Percentiles rank a stretch among this genome's conserved stretches.
Evolutionary conservation across 1,284 basidiomycete genomes (phyloP).

Genomic region (Marasmius sp.): DNA sequence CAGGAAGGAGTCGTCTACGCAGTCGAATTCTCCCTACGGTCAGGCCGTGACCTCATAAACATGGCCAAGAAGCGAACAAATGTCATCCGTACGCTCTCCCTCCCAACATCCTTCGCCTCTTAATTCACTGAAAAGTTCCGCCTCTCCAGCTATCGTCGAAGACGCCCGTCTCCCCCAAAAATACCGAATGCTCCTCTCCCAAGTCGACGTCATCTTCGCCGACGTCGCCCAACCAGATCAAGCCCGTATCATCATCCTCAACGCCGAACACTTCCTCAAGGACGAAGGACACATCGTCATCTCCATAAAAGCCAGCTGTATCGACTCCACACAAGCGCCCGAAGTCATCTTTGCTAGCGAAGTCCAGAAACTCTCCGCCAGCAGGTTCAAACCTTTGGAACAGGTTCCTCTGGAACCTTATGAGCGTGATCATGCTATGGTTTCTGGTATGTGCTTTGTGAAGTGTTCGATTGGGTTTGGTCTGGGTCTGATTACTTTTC

Average conservation of each 20-base stretch:
- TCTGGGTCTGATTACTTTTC: background rate
- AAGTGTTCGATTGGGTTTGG: background rate
- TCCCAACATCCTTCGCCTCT: too few species aligned
- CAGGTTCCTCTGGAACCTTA: slow-evolving; percentile 90
- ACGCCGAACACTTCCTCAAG: slow-evolving; percentile 97
- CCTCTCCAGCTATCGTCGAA: slow-evolving; percentile 85
- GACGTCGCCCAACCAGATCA: slow-evolving; percentile 99
- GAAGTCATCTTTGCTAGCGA: slow-evolving; percentile 91
- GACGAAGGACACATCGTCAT: slow-evolving; percentile 92
- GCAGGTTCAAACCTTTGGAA: slow-evolving; percentile 90
- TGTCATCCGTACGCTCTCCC: slow-evolving; percentile 81
- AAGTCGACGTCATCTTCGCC: slow-evolving; percentile 96
- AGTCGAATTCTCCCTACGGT: slow-evolving; percentile 96
- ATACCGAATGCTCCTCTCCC: slow-evolving; percentile 92
- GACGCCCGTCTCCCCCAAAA: slow-evolving; percentile 94
- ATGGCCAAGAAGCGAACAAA: slow-evolving; percentile 99
- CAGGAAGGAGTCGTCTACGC: slow-evolving; percentile 97
- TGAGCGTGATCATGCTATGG: slow-evolving; percentile 84
- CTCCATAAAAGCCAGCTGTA: slow-evolving; percentile 99
- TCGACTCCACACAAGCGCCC: slow-evolving; percentile 92
- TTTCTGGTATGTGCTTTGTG: slow-evolving; percentile 47
- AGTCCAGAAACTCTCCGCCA: slow-evolving; percentile 81
- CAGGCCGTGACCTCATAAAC: slow-evolving; percentile 96
- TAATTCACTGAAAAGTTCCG: too few species aligned
- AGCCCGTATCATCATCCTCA: slow-evolving; percentile 91